These are phyloP conservation scores for Ceratobasidium sp. DNA, from an alignment of 1,284 basidiomycete genomes.

Conservation along the genomic window DNA sequence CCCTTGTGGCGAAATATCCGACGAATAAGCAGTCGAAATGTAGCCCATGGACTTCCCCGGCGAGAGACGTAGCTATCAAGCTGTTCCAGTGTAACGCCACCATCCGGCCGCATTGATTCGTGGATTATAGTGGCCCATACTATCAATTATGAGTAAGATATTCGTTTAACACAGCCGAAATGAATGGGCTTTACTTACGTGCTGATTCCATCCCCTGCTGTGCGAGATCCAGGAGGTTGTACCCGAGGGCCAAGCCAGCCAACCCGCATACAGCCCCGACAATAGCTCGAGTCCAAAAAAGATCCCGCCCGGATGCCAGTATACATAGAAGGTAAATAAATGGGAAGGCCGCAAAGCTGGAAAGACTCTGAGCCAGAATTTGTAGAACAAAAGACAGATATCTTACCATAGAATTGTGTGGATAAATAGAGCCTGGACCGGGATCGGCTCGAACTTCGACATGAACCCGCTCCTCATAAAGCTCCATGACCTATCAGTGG, in stretches of 20 bases:
- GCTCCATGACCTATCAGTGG: not conserved
- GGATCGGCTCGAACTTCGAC: constrained; percentile 21
- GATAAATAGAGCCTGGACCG: not conserved
- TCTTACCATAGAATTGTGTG: constrained; percentile 27
- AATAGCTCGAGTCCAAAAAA: constrained; percentile 20
- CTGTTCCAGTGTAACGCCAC: constrained; percentile 29
- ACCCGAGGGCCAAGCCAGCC: constrained; percentile 20
- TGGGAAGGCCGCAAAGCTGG: constrained; percentile 14
- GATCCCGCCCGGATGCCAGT: constrained; percentile 4
- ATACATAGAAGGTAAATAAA: constrained; percentile 13
- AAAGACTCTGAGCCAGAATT: not conserved
- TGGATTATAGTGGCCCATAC: constrained; percentile 35
- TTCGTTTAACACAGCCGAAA: not conserved
- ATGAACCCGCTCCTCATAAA: constrained; percentile 1
- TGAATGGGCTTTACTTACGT: not conserved
- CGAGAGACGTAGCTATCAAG: constrained; percentile 5
- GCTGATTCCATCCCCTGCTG: constrained; percentile 19
- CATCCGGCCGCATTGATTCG: constrained; percentile 32
- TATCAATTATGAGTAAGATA: not conserved
- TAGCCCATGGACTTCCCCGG: constrained; percentile 18
- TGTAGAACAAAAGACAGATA: not conserved
- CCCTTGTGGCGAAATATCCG: constrained; percentile 24
- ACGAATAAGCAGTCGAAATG: constrained; percentile 12
- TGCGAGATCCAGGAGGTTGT: constrained; percentile 19
- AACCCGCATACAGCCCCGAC: constrained; percentile 18